phyloP scores from a whole-genome alignment of 192 early-diverging fungal species.

The Entrophospora sp. region DNA sequence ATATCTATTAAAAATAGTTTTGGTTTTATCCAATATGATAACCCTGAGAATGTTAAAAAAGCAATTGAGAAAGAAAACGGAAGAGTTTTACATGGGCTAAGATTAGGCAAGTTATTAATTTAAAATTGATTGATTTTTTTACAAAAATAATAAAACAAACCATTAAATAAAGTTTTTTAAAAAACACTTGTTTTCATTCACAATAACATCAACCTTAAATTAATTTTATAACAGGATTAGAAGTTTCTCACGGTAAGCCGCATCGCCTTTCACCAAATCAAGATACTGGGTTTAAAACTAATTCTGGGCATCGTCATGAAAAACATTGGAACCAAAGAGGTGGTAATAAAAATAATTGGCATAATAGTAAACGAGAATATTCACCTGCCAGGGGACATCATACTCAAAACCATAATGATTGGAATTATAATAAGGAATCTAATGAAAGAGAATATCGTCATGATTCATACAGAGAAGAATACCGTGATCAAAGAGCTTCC shows the following conservation, averaged over 20 bases:
- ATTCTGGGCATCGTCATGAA: background rate
- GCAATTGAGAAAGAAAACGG: slow-evolving; percentile 8
- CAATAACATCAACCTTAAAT: too few relatives aligned
- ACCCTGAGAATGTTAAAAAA: background rate
- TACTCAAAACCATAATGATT: background rate
- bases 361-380: slow-evolving; percentile 2
- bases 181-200: too few relatives aligned
- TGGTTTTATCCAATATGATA: too few relatives aligned
- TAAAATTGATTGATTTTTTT: too few relatives aligned
- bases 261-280: slow-evolving; percentile 4
- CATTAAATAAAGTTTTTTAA: too few relatives aligned
- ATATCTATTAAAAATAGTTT: too few relatives aligned
- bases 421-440: background rate
- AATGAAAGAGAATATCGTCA: slow-evolving; percentile 13
- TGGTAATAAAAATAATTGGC: slow-evolving; percentile 8
- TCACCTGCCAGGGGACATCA: slow-evolving; percentile 12
- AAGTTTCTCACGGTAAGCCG: slow-evolving; percentile 18
- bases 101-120: slow-evolving; percentile 5
- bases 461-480: slow-evolving; percentile 9
- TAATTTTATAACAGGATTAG: too few relatives aligned
- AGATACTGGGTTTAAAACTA: slow-evolving; percentile 3
- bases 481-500: slow-evolving; percentile 12
- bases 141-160: too few relatives aligned
- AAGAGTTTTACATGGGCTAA: slow-evolving; percentile 2
- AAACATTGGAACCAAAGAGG: slow-evolving; percentile 17